Percentiles rank a stretch among this genome's conserved stretches.
Conservation (phyloP, 257 asterid genomes). For the Nemophila menziesii region DNA sequence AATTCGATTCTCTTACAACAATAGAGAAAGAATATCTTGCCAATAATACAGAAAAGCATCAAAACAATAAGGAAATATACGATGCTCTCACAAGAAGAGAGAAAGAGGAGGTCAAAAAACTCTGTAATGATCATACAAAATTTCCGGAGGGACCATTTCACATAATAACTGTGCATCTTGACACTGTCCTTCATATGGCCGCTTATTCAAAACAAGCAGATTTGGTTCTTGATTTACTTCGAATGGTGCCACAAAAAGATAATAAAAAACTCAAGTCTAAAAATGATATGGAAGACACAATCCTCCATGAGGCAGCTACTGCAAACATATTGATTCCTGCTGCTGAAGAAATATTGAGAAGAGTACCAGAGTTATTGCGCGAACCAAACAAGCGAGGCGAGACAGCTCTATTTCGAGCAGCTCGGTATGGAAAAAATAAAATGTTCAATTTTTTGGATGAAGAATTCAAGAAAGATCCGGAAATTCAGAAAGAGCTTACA, state of each 20-base stretch:
- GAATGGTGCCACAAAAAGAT: neutral
- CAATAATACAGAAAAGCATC: neutral
- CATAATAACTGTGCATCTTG: neutral
- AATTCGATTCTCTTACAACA: no score
- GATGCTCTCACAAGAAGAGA: neutral
- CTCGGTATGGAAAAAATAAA: constrained; percentile 6
- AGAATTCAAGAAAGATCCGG: constrained; percentile 2
- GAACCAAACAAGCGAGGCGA: neutral
- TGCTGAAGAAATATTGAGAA: constrained; percentile 5
- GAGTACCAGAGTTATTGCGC: constrained; percentile 5
- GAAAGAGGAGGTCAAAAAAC: neutral
- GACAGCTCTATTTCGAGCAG: constrained; percentile 9
- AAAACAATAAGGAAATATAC: neutral
- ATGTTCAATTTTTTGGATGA: constrained; percentile 11
- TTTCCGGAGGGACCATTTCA: neutral
- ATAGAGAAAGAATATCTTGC: no score
- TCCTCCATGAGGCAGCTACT: constrained; percentile 11
- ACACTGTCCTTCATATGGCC: constrained; percentile 13
- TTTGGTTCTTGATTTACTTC: constrained; percentile 3
- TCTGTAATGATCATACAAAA: neutral
- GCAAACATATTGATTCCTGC: constrained; percentile 5
- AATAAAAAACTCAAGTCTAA: neutral
- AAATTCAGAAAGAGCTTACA: neutral
- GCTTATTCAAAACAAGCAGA: constrained; percentile 11
- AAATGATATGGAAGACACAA: constrained; percentile 1